phyloP scores from a whole-genome alignment of 106 monocot species.

The Dendrobium catenatum region DNA sequence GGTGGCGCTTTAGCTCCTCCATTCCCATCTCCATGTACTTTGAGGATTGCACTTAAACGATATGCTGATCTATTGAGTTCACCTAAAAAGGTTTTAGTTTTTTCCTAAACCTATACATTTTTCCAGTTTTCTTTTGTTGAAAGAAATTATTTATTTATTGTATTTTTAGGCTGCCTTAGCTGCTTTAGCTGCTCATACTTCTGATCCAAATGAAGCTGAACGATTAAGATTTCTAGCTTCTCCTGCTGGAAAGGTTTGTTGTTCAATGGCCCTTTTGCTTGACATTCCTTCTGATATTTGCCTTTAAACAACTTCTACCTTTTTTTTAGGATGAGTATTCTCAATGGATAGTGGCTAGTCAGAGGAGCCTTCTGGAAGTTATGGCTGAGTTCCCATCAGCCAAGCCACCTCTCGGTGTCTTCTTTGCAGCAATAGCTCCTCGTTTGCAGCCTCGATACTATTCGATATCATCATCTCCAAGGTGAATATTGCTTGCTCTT shows the following conservation, averaged over 20 bases:
- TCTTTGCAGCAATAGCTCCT: constrained; percentile 90
- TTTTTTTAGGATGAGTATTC: constrained; percentile 80
- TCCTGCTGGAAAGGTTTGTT: constrained; percentile 87
- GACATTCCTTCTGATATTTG: not conserved
- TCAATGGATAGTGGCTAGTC: constrained; percentile 80
- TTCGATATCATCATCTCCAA: constrained; percentile 96
- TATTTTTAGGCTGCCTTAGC: constrained; percentile 68
- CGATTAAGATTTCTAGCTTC: constrained; percentile 70
- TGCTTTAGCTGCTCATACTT: constrained; percentile 92
- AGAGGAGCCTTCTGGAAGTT: constrained; percentile 93
- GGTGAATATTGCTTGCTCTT: constrained; percentile 21
- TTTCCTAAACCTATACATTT: not conserved
- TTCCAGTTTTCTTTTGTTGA: not conserved
- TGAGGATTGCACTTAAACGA: constrained; percentile 75
- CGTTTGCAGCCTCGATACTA: constrained; percentile 92
- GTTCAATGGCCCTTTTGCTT: not conserved
- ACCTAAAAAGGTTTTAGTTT: constrained; percentile 70
- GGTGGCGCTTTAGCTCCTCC: constrained; percentile 57
- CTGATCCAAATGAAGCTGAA: constrained; percentile 76
- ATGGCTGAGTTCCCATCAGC: constrained; percentile 95
- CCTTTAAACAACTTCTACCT: not conserved
- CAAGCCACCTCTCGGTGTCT: constrained; percentile 91
- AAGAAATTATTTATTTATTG: not conserved
- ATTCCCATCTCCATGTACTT: constrained; percentile 86
- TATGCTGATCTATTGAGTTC: constrained; percentile 92